phyloP scores from a whole-genome alignment of 139 green algal genomes.

The Eudorina sp. region DNA sequence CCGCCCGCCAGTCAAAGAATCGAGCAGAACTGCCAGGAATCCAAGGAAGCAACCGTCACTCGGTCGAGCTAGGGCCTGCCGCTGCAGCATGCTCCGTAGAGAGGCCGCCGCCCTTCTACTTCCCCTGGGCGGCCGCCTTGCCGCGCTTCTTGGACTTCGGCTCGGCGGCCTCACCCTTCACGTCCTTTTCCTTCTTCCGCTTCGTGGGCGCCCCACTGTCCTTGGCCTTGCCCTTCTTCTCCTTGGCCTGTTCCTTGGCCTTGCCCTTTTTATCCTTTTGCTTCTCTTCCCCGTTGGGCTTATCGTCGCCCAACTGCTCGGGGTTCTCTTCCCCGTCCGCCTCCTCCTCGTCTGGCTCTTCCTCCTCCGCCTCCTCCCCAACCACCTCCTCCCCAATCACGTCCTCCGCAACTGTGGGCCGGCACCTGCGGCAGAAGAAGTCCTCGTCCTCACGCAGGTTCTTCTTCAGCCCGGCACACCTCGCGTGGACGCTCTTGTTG shows the following conservation, averaged over 20 bases:
- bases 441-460: neutral
- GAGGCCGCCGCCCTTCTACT: no score
- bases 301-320: neutral
- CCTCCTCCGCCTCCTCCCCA: neutral
- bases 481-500: slow-evolving; percentile 1
- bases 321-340: neutral
- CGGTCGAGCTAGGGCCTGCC: no score
- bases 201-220: neutral
- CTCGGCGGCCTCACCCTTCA: neutral
- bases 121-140: neutral
- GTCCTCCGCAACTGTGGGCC: neutral
- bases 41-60: no score
- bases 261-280: slow-evolving; percentile 29
- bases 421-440: neutral
- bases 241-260: slow-evolving; percentile 13
- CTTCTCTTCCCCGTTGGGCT: neutral
- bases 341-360: neutral
- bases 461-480: neutral
- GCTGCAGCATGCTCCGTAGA: no score
- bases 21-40: no score
- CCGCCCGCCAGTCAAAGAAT: no score
- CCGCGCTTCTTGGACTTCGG: neutral
- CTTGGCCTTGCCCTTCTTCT: slow-evolving; percentile 8
- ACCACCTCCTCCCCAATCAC: neutral
- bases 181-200: neutral